Conservation (phyloP, 225 moss, liverwort and hornwort genomes). For the Sphagnum contortum region DNA sequence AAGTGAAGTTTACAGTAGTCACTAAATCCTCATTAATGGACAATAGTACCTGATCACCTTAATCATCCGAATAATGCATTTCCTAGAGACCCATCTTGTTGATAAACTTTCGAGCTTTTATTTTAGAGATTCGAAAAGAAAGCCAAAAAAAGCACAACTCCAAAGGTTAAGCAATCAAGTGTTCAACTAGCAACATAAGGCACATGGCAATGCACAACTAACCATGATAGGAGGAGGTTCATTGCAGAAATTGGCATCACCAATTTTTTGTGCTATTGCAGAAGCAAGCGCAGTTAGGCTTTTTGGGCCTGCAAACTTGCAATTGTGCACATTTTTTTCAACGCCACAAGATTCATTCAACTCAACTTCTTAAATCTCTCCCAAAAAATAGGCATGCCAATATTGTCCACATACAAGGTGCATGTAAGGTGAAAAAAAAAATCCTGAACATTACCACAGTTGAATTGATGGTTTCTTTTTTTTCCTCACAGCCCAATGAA, state of each 20-base stretch:
- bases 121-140: too few relatives aligned
- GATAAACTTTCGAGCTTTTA: background rate
- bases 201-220: background rate
- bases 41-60: conserved; percentile 88
- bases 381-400: too few relatives aligned
- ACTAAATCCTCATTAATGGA: conserved; percentile 83
- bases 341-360: too few relatives aligned
- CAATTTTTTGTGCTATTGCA: conserved; percentile 84
- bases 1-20: conserved; percentile 87
- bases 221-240: conserved; percentile 92
- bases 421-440: too few relatives aligned
- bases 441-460: conserved; percentile 45
- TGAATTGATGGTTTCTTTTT: conserved; percentile 87
- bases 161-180: too few relatives aligned
- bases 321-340: too few relatives aligned
- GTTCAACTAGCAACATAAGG: background rate
- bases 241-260: conserved; percentile 75
- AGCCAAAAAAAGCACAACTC: background rate
- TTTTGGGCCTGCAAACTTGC: conserved; percentile 62
- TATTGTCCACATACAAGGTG: too few relatives aligned
- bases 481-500: conserved; percentile 47
- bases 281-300: conserved; percentile 99
- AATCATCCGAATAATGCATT: conserved; percentile 93
- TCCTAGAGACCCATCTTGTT: background rate
- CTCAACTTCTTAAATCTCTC: too few relatives aligned